Percentiles rank a stretch among this genome's conserved stretches.
phyloP scores from a whole-genome alignment of 441 rosid genomes.

The Erodium moschatum region DNA sequence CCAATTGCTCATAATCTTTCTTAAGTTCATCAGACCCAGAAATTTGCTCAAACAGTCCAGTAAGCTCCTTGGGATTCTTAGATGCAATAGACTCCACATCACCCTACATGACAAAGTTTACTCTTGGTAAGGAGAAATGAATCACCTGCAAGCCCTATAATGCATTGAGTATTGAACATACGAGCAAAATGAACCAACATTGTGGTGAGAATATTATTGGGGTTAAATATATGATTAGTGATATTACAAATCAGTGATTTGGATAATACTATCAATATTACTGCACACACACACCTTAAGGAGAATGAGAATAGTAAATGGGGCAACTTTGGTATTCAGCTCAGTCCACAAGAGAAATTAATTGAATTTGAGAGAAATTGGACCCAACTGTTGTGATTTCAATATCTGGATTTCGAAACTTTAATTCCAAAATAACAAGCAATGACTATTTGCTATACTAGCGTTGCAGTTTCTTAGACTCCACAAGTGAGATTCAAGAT shows the following conservation, averaged over 20 bases:
- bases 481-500: constrained; percentile 4
- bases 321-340: neutral
- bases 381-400: constrained; percentile 6
- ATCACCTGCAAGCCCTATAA: neutral
- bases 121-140: neutral
- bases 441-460: neutral
- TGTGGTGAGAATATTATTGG: neutral
- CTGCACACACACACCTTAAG: neutral
- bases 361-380: neutral
- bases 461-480: neutral
- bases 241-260: neutral
- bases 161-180: neutral
- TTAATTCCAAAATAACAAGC: neutral
- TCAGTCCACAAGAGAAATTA: neutral
- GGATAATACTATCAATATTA: neutral
- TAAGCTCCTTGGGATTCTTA: constrained; percentile 88
- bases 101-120: constrained; percentile 44
- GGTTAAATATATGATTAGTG: neutral
- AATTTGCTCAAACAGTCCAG: constrained; percentile 83
- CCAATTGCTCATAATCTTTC: constrained; percentile 78
- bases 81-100: constrained; percentile 99
- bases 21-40: constrained; percentile 94
- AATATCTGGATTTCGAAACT: neutral
- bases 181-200: neutral
- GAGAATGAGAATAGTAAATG: neutral